Evolutionary conservation across 176 grass and related monocot species (phyloP), one percentile per base, ranked within the genome.

Genomic region (Cenchrus americanus): DNA sequence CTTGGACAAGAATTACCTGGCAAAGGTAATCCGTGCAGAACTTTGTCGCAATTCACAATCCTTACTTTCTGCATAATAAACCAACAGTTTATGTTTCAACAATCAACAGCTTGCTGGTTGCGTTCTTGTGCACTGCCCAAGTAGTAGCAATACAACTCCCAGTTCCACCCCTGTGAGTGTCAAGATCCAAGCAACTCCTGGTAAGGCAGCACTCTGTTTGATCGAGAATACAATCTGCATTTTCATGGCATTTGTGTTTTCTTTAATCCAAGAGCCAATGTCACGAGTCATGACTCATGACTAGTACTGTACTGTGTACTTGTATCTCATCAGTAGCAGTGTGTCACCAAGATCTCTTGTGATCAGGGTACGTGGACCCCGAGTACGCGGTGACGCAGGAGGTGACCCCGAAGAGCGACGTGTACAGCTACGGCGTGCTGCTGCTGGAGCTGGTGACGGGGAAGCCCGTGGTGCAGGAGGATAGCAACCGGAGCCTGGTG

Each of bases 371-470:
- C 84, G 19, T 93, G 11, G 95, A 95, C 74, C 91, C 95, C 1
- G 91, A 91, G 72, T 98, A 90, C 47, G 80, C 77, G 72, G 82
- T 81, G 69, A 91, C 89, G 0, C 84, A 88, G 85, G 87, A 86
- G 78, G 49, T 95, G 73, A 95, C 84, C 32, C 18, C 85, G 66
- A 91, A 94, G 75, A 95, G 90, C 85, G 95, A 98, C 88, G 89
- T 98, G 1, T 98, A 98, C 87, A 88, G 91, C 76, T 98, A 89
- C n/a, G 95, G 95, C 11, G 87, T 93, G 59, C 83, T 98, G 30
- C 81, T 98, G 77, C 87, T 98, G 48, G 95, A 98, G 76, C 92
- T 98, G 37, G 79, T 98, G 41, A 93, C 92, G 13, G 92, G 92
- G 77, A 95, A 93, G 84, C 82, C 80, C 6, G 84, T 90, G 86